A percentile compares a stretch with the other conserved stretches of the same genome.
phyloP scores from a whole-genome alignment of 257 asterid species.

The Solanum tarijense region DNA sequence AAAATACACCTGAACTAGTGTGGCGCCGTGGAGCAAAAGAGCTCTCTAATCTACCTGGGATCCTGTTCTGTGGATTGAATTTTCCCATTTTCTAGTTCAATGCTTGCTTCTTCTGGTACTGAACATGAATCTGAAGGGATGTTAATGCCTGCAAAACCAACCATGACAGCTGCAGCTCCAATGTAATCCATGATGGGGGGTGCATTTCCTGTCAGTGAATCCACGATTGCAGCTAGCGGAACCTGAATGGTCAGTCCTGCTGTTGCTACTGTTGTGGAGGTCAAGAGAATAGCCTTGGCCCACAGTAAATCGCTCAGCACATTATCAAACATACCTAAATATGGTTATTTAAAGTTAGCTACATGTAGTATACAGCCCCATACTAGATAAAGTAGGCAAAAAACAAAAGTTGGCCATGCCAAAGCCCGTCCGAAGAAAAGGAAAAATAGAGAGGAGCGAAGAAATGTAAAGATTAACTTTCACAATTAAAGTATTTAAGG shows the following conservation, averaged over 20 bases:
- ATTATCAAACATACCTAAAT: constrained; percentile 77
- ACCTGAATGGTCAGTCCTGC: constrained; percentile 97
- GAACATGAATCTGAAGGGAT: constrained; percentile 44
- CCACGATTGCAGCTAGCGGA: constrained; percentile 84
- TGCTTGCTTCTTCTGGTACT: constrained; percentile 24
- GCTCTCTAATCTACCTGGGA: not conserved
- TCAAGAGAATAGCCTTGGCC: constrained; percentile 96
- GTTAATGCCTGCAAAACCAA: constrained; percentile 78
- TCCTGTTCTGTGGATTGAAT: constrained; percentile 7
- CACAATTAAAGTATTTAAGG: not conserved
- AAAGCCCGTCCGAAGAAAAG: not conserved
- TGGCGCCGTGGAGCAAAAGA: not conserved
- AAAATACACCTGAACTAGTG: not conserved
- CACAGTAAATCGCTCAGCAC: constrained; percentile 91
- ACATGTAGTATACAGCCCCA: not conserved
- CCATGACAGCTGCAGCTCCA: constrained; percentile 77
- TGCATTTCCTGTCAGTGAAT: constrained; percentile 58
- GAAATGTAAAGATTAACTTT: not conserved
- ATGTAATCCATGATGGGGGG: constrained; percentile 49
- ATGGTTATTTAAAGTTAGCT: not conserved
- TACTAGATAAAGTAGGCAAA: not conserved
- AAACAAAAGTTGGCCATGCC: not conserved
- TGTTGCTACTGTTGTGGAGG: constrained; percentile 88
- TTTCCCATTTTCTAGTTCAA: constrained; percentile 40
- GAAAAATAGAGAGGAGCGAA: not conserved